Evolutionary conservation across 805 yeast species (phyloP).

Genomic region (Cyberlindnera meyerae): DNA sequence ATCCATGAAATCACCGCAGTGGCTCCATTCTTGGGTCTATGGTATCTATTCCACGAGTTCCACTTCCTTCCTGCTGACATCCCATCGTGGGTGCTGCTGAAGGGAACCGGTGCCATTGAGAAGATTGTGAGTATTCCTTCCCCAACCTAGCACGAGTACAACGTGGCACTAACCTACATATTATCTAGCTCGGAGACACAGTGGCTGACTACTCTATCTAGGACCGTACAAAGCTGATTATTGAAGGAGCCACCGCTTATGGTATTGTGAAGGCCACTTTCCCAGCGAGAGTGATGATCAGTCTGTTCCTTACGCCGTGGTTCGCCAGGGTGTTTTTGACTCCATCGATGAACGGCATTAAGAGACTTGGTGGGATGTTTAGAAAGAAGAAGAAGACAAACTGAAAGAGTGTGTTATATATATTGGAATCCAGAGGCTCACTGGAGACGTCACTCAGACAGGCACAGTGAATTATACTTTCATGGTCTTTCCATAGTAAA

Average conservation of each 20-base stretch:
- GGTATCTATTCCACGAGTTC: constrained; percentile 60
- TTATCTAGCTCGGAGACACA: constrained; percentile 20
- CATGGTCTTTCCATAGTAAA: no score
- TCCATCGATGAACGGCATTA: constrained; percentile 33
- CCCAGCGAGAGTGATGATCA: constrained; percentile 48
- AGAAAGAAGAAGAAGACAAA: constrained; percentile 1
- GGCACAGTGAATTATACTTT: no score
- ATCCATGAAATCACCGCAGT: constrained; percentile 76
- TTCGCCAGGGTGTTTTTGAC: constrained; percentile 47
- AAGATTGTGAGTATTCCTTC: constrained; percentile 35
- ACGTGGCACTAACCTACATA: constrained; percentile 13
- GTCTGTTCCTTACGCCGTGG: constrained; percentile 51
- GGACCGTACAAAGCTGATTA: constrained; percentile 49
- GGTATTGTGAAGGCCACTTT: constrained; percentile 57
- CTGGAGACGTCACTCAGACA: no score
- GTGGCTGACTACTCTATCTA: constrained; percentile 33
- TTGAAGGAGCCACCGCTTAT: constrained; percentile 75
- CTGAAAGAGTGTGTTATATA: not conserved
- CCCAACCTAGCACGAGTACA: constrained; percentile 4
- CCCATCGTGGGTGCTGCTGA: constrained; percentile 56
- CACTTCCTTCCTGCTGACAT: constrained; percentile 49
- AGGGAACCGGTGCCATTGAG: constrained; percentile 56
- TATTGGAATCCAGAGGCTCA: no score
- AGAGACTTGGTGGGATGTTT: constrained; percentile 1
- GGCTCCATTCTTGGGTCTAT: constrained; percentile 59